Base-by-base conservation (phyloP, 495 filamentous ascomycete genomes). In the Lentithecium fluviatile region DNA sequence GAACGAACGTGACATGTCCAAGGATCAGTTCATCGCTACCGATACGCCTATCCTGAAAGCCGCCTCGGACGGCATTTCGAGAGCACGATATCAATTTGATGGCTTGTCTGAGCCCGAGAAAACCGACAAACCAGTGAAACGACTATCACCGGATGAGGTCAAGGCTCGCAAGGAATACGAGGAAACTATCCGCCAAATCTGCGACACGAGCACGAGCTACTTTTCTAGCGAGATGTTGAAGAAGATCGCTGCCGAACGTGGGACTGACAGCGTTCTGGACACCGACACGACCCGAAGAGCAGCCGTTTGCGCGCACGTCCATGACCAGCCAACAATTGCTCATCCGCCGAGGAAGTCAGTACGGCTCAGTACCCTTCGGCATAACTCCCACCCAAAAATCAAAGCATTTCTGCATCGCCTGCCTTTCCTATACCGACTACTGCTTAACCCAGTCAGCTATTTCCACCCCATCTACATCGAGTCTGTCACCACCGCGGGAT, bases 301-400 rank as follows among this genome's bases (percentile, higher is more conserved):
- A 17, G 71, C 71, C 21, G 67, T 75, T 21, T 73, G 71, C 46
- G 70, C 72, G 1, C 53, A 67, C n/a, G 52, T 76, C 6, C 74
- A 73, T 20, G 23, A 56, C 25, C 54, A 64, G 29, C 71, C 73
- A 1, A 70, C 71, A n/a, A 68, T 75, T n/a, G 65, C 71, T 4
- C 72, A 76, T 55, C 74, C 74, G 20, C 72, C 74, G 10, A 37
- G 37, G 32, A 52, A 56, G 36, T 74, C 72, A 1, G 60, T 76
- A 48, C 61, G 71, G 25, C 68, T 76, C n/a, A 69, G 71, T 3
- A 74, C 74, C 0, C 54, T 76, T 11, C 65, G 67, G 29, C 68
- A 73, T 20, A 53, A 69, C 6, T 52, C 62, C 15, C 56, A 69
- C 20, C 72, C 72, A 8, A 45, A 40, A 13, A 38, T 74, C n/a